phyloP scores from a whole-genome alignment of 352 stramenopile genomes.

The Globisporangium perplexum region DNA sequence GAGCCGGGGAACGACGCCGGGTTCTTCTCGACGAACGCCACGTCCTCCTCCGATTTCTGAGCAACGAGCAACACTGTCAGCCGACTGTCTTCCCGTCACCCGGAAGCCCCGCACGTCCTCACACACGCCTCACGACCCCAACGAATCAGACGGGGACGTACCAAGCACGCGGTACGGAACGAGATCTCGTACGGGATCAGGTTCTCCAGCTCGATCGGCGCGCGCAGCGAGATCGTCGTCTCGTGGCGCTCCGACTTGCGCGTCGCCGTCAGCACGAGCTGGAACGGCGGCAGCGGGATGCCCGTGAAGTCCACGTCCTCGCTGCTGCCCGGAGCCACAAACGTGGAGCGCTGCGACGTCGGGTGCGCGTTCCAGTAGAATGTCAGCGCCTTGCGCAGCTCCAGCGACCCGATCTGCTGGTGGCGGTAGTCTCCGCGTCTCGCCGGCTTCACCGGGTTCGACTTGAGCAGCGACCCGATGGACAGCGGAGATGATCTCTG shows the following conservation, averaged over 20 bases:
- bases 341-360: constrained; percentile 7
- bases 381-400: constrained; percentile 58
- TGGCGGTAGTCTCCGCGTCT: constrained; percentile 17
- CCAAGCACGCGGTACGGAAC: constrained; percentile 70
- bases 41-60: constrained; percentile 61
- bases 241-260: constrained; percentile 77
- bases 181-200: constrained; percentile 65
- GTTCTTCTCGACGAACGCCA: constrained; percentile 59
- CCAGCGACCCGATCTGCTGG: constrained; percentile 49
- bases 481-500: constrained; percentile 50
- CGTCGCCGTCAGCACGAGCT: constrained; percentile 64
- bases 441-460: constrained; percentile 19
- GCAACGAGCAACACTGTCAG: constrained; percentile 7
- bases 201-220: constrained; percentile 72
- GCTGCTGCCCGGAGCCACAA: background rate
- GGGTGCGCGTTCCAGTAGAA: constrained; percentile 70
- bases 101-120: background rate
- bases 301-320: constrained; percentile 8
- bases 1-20: constrained; percentile 60
- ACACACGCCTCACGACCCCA: background rate
- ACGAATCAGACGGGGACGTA: constrained; percentile 12
- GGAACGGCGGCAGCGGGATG: constrained; percentile 55
- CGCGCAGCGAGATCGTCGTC: constrained; percentile 58
- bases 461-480: constrained; percentile 52
- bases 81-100: too few relatives aligned